Evolutionary conservation across 371 early-diverging fungal genomes (phyloP), one percentile per base, ranked within the genome.

Genomic region (Circinella minor): DNA sequence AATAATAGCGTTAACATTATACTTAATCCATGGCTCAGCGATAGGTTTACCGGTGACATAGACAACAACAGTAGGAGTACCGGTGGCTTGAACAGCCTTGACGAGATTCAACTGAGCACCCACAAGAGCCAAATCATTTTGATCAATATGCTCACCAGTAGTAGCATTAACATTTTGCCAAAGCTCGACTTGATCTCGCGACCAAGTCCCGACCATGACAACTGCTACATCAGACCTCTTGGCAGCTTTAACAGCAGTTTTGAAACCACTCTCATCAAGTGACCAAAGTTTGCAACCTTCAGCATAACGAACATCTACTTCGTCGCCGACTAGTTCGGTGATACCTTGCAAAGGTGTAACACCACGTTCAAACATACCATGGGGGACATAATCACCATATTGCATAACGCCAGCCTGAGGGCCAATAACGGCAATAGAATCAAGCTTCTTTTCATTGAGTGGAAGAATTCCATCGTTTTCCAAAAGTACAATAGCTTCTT

Each of bases 31-130:
- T 73, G 84, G 72, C 77, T 76, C 74, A 18, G 74, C 69, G 17
- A 65, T 74, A 8, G 74, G 74, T 66, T 74, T 74, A 43, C 74
- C 74, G n/a, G 69, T 70, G n/a, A 74, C 63, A 36, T 59, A 63
- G 47, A 87, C 80, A 65, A 87, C 87, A 54, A 85, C 74, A 9
- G 79, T 80, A 43, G 80, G 85, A 17, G 65, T 70, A 34, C 78
- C 76, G 51, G 67, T 71, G 7, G 67, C 69, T 54, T 85, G 81
- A 49, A 77, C 77, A 18, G 73, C 74, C 51, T 83, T 69, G 61
- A 85, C 77, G 66, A 77, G 39, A 49, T 72, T 55, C 54, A 68
- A 48, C 36, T 74, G 74, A 47, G 70, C 74, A 18, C 74, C 74
- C 18, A 67, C 64, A 36, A 74, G 66, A 18, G 67, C 67, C 17